phyloP scores from a whole-genome alignment of 805 yeast species.

The Monosporozyma solicola region DNA sequence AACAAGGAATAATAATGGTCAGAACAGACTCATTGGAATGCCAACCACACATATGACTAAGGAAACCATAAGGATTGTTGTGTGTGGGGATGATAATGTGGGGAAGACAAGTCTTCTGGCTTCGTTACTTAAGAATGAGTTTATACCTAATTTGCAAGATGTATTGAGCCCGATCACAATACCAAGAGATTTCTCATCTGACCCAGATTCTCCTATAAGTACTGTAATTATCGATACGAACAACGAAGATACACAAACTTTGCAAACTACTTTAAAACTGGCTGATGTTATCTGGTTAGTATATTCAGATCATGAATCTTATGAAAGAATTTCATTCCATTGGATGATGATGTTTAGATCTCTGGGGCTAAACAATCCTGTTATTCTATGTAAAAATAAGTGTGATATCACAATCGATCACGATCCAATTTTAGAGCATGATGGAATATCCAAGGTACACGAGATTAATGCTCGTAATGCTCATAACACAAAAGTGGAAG shows the following conservation, averaged over 20 bases:
- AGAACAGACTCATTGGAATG: not conserved
- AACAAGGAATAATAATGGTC: too few relatives aligned
- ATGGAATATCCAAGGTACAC: constrained; percentile 5
- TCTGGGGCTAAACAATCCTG: constrained; percentile 87
- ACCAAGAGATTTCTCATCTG: constrained; percentile 59
- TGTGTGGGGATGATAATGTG: constrained; percentile 92
- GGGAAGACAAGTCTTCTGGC: constrained; percentile 78
- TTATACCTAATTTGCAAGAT: constrained; percentile 65
- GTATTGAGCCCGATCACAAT: constrained; percentile 78
- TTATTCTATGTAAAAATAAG: constrained; percentile 84
- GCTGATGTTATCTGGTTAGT: constrained; percentile 95
- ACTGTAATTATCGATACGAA: constrained; percentile 78
- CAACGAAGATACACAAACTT: constrained; percentile 47
- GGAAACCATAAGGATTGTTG: constrained; percentile 66
- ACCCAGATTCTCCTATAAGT: constrained; percentile 45
- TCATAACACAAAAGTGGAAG: constrained; percentile 39
- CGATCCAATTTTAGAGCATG: constrained; percentile 5
- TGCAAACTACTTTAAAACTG: constrained; percentile 66
- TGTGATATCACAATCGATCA: constrained; percentile 34
- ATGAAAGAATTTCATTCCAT: constrained; percentile 80
- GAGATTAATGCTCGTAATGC: not conserved
- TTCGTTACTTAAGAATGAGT: constrained; percentile 72
- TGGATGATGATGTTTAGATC: constrained; percentile 95
- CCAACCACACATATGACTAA: constrained; percentile 23
- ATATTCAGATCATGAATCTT: constrained; percentile 88